Evolutionary conservation across 805 yeast genomes (phyloP), one percentile per base, ranked within the genome.

Genomic region (Soucietia sequanensis): DNA sequence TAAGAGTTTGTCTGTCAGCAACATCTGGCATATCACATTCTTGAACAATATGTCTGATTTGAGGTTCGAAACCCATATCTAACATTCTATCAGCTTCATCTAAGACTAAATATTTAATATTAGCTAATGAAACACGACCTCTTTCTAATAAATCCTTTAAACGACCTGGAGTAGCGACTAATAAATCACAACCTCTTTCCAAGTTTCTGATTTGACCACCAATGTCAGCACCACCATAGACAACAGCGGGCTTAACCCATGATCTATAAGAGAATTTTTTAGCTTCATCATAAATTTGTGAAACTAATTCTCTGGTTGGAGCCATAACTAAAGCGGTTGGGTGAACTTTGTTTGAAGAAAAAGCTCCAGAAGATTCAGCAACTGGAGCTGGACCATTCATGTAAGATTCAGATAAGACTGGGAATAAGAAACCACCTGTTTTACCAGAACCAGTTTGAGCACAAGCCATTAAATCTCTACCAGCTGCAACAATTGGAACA

Each of bases 1-100:
- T 87, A 56, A 93, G 80, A 25, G 99, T 93, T 73, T 93, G 99
- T 74, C 99, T 84, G 54, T 84, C 76, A 42, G 77, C 72, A 38
- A 86, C 95, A 47, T 74, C 81, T 44, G 99, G 97, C 99, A 93
- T 93, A 65, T 89, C 98, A 75, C 95, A 90, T 49, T 85, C 95
- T 68, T 91, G 95, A 44, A 93, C 99, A 58, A 93, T 91, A 65
- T 89, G 85, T 79, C 99, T 87, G 62, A 93, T 93, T 77, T 93
- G 99, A 48, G 97, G 97, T 75, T 93, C 99, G 73, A 93, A 93
- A 78, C 99, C 99, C 98, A 93, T 93, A 80, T 93, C 99, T 72
- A 93, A 81, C 99, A 93, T 93, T 76, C 99, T 87, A 72, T 93
- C 99, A 59, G 99, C 99, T 77, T 91, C 99, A 70, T 91, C 99